Evolutionary conservation across 257 asterid genomes (phyloP), one percentile per base, ranked within the genome.

Genomic region (Apocynum venetum): DNA sequence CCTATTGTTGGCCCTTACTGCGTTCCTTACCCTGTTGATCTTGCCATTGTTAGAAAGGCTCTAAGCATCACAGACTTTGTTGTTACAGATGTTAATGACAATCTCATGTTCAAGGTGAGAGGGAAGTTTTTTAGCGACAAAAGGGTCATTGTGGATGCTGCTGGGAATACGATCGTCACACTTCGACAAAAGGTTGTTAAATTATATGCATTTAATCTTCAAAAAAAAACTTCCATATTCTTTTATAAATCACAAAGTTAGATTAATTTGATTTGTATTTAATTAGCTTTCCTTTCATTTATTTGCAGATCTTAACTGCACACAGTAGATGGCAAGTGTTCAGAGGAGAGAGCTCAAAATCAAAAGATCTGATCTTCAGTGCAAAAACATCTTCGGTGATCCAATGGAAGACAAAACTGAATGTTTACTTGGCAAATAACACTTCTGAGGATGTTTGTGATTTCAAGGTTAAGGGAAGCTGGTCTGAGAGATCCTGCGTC

Each of bases 41-140:
- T 80, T 1, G 25, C 55, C 47, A 76, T 80, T 25, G 35, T 38
- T n/a, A 75, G 76, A 53, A 75, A 82, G 65, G 40, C 69, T 15
- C 0, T 70, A 73, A 66, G 61, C 38, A 47, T 69, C 6, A 55
- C 67, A 4, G 78, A 71, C 74, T 73, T 78, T 20, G 38, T 6
- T 3, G 78, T 82, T 4, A 44, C 49, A 20, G 82, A 82, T 40
- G 77, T 51, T 17, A 52, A 74, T 53, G 74, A 69, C 38, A 76
- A 78, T 36, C 31, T 53, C 64, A 57, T 17, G 35, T 57, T 57
- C 64, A 57, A 57, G 14, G 60, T 53, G 8, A 53, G 2, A 0
- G 4, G n/a, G 7, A 53, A 53, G 14, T 15, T 15, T 15, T 53
- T 19, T 19, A 53, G 60, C 25, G 20, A 55, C 61, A 55, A 55